These are phyloP conservation scores for Carex myosuroides DNA, from an alignment of 176 grass and related monocot genomes.

Conservation along the genomic window DNA sequence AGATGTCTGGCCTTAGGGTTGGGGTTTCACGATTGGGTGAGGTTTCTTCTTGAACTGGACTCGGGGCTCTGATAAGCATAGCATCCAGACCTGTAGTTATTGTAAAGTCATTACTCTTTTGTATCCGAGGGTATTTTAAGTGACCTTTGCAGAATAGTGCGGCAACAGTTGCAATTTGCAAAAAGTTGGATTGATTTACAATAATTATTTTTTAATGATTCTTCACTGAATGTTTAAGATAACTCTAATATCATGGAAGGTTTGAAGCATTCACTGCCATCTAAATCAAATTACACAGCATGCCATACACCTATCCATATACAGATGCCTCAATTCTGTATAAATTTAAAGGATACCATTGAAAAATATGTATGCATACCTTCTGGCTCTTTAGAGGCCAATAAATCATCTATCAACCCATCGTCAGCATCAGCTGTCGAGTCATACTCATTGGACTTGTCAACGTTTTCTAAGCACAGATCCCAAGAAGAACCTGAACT, in stretches of 20 bases:
- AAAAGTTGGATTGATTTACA: background rate
- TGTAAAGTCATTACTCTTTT: background rate
- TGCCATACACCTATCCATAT: background rate
- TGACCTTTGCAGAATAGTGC: background rate
- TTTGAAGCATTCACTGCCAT: background rate
- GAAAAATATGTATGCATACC: constrained; percentile 6
- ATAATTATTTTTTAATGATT: background rate
- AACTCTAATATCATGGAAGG: background rate
- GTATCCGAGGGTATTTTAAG: background rate
- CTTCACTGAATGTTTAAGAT: background rate
- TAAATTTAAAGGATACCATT: background rate
- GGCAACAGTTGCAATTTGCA: background rate
- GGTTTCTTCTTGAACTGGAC: constrained; percentile 23
- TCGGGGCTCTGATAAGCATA: constrained; percentile 21
- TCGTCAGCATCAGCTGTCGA: constrained; percentile 3
- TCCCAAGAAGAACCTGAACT: constrained; percentile 66
- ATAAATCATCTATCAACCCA: constrained; percentile 12
- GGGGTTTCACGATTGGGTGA: constrained; percentile 44
- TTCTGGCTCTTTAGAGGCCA: constrained; percentile 13
- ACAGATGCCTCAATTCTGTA: background rate
- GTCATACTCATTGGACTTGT: constrained; percentile 27
- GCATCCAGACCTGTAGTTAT: constrained; percentile 14
- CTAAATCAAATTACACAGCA: background rate
- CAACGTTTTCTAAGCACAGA: constrained; percentile 47
- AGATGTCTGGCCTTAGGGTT: constrained; percentile 59